Percentiles rank a stretch among this genome's conserved stretches.
phyloP scores from a whole-genome alignment of 768 basidiomycete genomes.

The Hericium erinaceus region DNA sequence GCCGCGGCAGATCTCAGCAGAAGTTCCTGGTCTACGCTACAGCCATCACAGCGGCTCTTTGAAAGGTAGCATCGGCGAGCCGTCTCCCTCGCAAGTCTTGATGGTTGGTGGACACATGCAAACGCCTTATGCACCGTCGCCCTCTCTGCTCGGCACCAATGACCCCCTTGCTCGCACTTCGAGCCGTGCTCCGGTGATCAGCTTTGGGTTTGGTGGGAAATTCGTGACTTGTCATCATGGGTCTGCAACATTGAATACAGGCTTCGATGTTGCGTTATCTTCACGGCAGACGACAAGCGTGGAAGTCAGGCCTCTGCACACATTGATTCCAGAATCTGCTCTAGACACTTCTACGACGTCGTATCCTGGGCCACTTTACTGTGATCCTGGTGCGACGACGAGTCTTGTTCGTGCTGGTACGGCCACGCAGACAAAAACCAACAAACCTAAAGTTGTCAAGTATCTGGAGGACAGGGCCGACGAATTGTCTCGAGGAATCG shows the following conservation, averaged over 20 bases:
- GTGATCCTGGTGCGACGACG: slow-evolving; percentile 58
- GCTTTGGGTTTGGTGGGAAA: slow-evolving; percentile 92
- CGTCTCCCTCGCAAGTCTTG: slow-evolving; percentile 15
- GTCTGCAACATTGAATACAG: slow-evolving; percentile 52
- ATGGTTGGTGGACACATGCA: slow-evolving; percentile 28
- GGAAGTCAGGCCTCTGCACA: slow-evolving; percentile 56
- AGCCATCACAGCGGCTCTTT: slow-evolving; percentile 3
- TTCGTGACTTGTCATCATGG: slow-evolving; percentile 84
- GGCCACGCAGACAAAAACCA: slow-evolving; percentile 62
- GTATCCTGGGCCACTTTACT: slow-evolving; percentile 85
- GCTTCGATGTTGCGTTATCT: slow-evolving; percentile 71
- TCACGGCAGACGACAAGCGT: slow-evolving; percentile 63
- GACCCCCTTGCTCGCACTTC: slow-evolving; percentile 72
- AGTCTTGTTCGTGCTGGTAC: slow-evolving; percentile 59
- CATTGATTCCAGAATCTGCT: slow-evolving; percentile 59
- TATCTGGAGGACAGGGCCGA: slow-evolving; percentile 70
- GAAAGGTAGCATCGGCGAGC: slow-evolving; percentile 4
- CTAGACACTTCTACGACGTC: slow-evolving; percentile 41
- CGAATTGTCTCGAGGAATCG: slow-evolving; percentile 70
- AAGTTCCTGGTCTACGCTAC: background rate
- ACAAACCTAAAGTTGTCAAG: slow-evolving; percentile 67
- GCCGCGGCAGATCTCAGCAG: slow-evolving; percentile 10
- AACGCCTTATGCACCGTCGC: slow-evolving; percentile 72
- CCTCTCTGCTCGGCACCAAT: slow-evolving; percentile 72
- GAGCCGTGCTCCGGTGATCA: slow-evolving; percentile 67